phyloP scores from a whole-genome alignment of 176 grass and related monocot species.

The Aegilops bicornis region DNA sequence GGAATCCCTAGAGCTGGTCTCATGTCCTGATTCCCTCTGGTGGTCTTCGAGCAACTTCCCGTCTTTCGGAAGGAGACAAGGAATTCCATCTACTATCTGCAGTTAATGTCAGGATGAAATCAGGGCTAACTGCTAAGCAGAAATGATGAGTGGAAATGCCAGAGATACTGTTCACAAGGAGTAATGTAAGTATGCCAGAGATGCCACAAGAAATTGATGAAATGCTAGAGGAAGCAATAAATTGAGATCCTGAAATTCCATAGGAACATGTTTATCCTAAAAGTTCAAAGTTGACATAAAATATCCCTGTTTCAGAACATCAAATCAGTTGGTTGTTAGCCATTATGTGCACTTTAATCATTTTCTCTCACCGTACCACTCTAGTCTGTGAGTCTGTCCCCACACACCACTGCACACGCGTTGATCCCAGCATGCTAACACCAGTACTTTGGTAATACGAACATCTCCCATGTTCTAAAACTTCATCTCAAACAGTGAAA shows the following conservation, averaged over 20 bases:
- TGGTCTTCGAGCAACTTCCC: conserved; percentile 61
- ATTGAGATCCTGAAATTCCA: too few relatives aligned
- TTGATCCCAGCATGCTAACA: not conserved
- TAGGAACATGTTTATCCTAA: conserved; percentile 1
- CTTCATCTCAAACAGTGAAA: not conserved
- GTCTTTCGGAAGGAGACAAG: conserved; percentile 71
- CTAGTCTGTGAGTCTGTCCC: not conserved
- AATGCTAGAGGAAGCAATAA: too few relatives aligned
- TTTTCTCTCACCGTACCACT: not conserved
- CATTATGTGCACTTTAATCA: conserved; percentile 11
- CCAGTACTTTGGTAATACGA: not conserved
- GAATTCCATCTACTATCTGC: conserved; percentile 75
- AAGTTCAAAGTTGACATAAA: not conserved
- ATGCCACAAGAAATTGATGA: not conserved
- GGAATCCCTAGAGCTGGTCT: conserved; percentile 5
- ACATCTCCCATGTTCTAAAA: not conserved
- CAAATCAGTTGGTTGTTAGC: not conserved
- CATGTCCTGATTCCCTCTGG: conserved; percentile 35
- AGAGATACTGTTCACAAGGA: not conserved
- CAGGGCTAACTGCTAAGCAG: not conserved
- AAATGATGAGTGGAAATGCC: not conserved
- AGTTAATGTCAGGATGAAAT: not conserved
- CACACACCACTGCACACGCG: not conserved
- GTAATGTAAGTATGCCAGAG: not conserved
- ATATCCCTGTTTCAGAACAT: not conserved